Conservation (phyloP, 78 protist genomes). For the Isochrysis galbana region DNA sequence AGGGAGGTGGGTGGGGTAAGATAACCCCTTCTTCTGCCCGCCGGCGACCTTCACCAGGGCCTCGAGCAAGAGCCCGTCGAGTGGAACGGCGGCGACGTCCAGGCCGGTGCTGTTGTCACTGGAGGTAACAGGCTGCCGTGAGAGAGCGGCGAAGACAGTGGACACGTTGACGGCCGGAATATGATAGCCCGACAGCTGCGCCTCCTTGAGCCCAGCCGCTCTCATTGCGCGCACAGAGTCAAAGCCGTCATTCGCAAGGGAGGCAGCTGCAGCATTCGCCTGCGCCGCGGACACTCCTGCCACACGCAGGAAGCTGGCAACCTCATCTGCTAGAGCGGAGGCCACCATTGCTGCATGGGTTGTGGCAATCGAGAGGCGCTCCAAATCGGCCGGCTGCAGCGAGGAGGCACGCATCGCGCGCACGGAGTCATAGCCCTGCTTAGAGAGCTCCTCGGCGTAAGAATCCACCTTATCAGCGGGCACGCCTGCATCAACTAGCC, state of each 20-base stretch:
- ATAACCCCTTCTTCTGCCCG: neutral
- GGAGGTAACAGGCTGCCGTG: neutral
- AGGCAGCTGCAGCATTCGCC: neutral
- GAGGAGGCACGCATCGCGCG: neutral
- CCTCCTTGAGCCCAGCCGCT: neutral
- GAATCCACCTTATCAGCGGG: neutral
- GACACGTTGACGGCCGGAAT: neutral
- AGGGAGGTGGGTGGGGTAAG: neutral
- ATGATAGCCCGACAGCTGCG: neutral
- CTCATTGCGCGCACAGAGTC: neutral
- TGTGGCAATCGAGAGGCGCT: neutral
- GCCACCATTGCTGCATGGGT: neutral
- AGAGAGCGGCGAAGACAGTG: neutral
- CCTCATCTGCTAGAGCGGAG: neutral
- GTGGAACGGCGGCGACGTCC: neutral
- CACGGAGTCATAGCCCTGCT: neutral
- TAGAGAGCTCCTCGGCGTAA: neutral
- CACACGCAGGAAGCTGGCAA: neutral
- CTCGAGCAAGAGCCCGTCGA: conserved; percentile 2
- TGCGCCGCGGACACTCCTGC: neutral
- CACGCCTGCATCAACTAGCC: neutral
- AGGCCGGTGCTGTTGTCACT: neutral
- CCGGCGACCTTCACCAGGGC: neutral
- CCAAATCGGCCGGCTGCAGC: neutral
- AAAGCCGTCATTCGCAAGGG: neutral